phyloP scores from a whole-genome alignment of 163 green algal genomes.

The Chlorella variabilis region DNA sequence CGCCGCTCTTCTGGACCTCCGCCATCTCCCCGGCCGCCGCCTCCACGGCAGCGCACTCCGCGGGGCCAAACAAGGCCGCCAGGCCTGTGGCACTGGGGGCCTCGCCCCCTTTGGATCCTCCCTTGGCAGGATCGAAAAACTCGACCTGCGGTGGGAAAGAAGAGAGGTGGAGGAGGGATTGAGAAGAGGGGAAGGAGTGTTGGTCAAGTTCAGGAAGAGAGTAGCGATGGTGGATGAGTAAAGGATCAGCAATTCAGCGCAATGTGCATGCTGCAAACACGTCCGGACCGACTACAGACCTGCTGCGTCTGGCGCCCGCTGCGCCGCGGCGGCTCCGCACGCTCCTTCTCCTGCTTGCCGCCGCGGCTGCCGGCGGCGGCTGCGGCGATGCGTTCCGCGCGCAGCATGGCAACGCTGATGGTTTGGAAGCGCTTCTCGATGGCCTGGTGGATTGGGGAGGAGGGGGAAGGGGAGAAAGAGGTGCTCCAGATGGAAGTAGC shows the following conservation, averaged over 20 bases:
- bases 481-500: background rate
- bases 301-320: conserved; percentile 31
- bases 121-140: conserved; percentile 44
- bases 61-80: conserved; percentile 14
- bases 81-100: background rate
- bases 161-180: too few species aligned
- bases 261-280: too few species aligned
- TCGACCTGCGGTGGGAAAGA: conserved; percentile 18
- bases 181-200: too few species aligned
- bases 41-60: conserved; percentile 1
- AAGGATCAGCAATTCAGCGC: too few species aligned
- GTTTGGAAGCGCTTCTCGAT: conserved; percentile 46
- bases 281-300: conserved; percentile 1
- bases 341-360: conserved; percentile 7
- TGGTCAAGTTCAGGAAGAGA: background rate
- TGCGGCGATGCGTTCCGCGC: background rate
- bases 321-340: conserved; percentile 26
- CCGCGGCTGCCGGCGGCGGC: background rate
- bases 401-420: conserved; percentile 1
- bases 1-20: conserved; percentile 19
- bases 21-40: conserved; percentile 6
- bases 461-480: background rate
- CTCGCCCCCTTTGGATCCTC: background rate
- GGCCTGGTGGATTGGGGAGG: background rate
- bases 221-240: too few species aligned